These are phyloP conservation scores for Mallotus nudiflorus DNA, from an alignment of 345 rosid species.

Conservation along the genomic window DNA sequence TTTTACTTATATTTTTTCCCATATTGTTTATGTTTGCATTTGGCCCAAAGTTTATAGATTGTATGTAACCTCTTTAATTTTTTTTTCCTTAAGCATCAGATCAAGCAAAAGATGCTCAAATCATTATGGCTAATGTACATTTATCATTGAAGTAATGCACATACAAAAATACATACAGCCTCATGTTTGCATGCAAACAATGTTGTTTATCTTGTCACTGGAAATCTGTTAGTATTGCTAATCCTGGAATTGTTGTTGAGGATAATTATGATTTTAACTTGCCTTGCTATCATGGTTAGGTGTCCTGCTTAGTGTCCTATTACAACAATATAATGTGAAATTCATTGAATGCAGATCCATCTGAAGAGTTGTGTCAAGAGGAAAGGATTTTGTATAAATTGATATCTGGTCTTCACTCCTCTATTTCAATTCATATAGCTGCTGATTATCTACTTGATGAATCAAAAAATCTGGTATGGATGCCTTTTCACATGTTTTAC, in stretches of 20 bases:
- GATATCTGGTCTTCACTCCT: constrained; percentile 96
- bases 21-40: neutral
- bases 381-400: constrained; percentile 82
- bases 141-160: neutral
- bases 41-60: neutral
- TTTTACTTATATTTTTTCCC: constrained; percentile 3
- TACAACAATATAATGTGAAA: neutral
- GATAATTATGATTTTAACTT: neutral
- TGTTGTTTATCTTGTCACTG: neutral
- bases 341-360: constrained; percentile 54
- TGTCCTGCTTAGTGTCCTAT: neutral
- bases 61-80: neutral
- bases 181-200: too few relatives aligned
- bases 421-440: constrained; percentile 87
- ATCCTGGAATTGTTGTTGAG: neutral
- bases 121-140: neutral
- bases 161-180: neutral
- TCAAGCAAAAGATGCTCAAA: neutral
- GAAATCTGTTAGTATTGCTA: neutral
- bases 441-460: constrained; percentile 90
- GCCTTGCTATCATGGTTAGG: neutral
- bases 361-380: constrained; percentile 76
- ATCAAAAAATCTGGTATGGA: constrained; percentile 53
- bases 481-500: neutral
- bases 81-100: neutral